These are phyloP conservation scores for Heracleum sosnowskyi DNA, from an alignment of 129 eudicot species.

Conservation along the genomic window DNA sequence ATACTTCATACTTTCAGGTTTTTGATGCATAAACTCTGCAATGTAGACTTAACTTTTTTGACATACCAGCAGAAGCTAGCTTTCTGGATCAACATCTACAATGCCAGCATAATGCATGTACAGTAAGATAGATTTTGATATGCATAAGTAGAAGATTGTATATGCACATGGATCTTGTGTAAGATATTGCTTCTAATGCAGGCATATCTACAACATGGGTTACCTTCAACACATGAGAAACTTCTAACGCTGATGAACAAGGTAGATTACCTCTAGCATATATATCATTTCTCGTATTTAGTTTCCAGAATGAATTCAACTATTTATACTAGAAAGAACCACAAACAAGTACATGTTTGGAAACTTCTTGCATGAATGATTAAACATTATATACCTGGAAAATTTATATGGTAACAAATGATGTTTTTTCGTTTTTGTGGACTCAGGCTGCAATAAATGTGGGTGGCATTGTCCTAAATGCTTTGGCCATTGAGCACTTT, in stretches of 20 bases:
- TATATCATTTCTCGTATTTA: background rate
- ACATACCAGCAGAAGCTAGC: slow-evolving; percentile 91
- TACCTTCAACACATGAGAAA: slow-evolving; percentile 81
- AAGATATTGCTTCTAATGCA: slow-evolving; percentile 13
- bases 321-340: background rate
- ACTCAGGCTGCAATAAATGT: slow-evolving; percentile 76
- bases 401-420: background rate
- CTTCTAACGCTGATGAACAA: slow-evolving; percentile 61
- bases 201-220: slow-evolving; percentile 88
- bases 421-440: background rate
- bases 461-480: slow-evolving; percentile 79
- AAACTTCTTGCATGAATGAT: background rate
- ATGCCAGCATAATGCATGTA: slow-evolving; percentile 97
- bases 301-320: background rate
- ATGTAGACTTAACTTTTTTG: slow-evolving; percentile 48
- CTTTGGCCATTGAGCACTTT: slow-evolving; percentile 80
- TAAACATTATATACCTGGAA: too few relatives aligned
- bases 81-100: slow-evolving; percentile 90
- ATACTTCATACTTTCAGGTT: slow-evolving; percentile 36
- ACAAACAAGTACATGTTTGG: background rate
- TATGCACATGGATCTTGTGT: background rate
- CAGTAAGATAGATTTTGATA: slow-evolving; percentile 40
- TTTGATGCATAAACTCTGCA: slow-evolving; percentile 66
- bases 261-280: slow-evolving; percentile 30
- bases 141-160: slow-evolving; percentile 1